Conservation (phyloP, 768 basidiomycete genomes). For the Nevesoporus exiguus region DNA sequence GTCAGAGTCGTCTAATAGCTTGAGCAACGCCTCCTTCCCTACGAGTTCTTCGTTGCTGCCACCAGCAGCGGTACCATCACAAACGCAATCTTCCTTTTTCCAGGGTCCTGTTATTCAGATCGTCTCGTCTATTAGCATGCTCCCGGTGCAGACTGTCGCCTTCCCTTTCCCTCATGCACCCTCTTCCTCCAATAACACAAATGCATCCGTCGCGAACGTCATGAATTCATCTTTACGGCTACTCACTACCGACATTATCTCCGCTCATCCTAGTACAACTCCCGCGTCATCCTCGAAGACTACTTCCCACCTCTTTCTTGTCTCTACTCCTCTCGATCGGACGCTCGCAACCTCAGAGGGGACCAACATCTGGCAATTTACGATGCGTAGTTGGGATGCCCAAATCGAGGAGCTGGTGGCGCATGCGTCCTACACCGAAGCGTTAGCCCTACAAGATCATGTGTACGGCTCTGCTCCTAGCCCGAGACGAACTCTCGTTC, state of each 20-base stretch:
- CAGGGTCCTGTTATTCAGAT: slow-evolving; percentile 65
- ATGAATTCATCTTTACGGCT: slow-evolving; percentile 55
- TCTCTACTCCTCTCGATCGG: slow-evolving; percentile 76
- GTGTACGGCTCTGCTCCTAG: slow-evolving; percentile 11
- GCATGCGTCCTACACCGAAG: slow-evolving; percentile 68
- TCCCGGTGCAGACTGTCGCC: slow-evolving; percentile 55
- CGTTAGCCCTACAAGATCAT: slow-evolving; percentile 69
- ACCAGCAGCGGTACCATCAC: slow-evolving; percentile 24
- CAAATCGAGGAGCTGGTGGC: slow-evolving; percentile 83
- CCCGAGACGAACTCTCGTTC: slow-evolving; percentile 51
- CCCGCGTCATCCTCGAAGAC: not conserved
- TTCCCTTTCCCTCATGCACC: slow-evolving; percentile 53
- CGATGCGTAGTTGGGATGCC: slow-evolving; percentile 69
- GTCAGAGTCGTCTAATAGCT: slow-evolving; percentile 16
- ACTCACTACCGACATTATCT: slow-evolving; percentile 37
- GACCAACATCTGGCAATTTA: slow-evolving; percentile 72
- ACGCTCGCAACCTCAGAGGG: slow-evolving; percentile 63
- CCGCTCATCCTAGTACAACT: slow-evolving; percentile 45
- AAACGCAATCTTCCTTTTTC: slow-evolving; percentile 36
- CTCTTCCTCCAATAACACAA: slow-evolving; percentile 11
- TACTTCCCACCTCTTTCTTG: slow-evolving; percentile 49
- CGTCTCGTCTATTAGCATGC: slow-evolving; percentile 64
- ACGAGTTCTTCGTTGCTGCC: slow-evolving; percentile 7
- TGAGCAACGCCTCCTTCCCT: slow-evolving; percentile 16
- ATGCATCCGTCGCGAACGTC: slow-evolving; percentile 22